These are phyloP conservation scores for Sparassis latifolia DNA, from an alignment of 1,284 basidiomycete species.

Conservation along the genomic window DNA sequence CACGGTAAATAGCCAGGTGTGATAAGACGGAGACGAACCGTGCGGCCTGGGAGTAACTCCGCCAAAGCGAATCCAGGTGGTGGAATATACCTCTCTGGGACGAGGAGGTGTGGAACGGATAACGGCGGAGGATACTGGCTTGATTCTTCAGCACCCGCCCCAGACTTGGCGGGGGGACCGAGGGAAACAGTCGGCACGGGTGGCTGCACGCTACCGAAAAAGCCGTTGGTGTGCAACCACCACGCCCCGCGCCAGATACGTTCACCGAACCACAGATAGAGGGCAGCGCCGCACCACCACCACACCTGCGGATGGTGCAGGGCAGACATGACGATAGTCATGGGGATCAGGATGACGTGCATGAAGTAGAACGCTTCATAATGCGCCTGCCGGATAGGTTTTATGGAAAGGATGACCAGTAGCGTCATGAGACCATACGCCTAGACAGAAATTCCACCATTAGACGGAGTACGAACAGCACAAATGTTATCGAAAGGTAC, in stretches of 20 bases:
- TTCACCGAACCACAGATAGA: constrained; percentile 63
- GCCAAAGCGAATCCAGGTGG: constrained; percentile 71
- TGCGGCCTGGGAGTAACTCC: constrained; percentile 74
- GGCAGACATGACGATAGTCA: constrained; percentile 55
- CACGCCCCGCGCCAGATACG: constrained; percentile 53
- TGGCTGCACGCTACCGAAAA: constrained; percentile 22
- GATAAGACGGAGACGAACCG: constrained; percentile 67
- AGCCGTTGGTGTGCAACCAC: constrained; percentile 63
- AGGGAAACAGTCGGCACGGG: constrained; percentile 5
- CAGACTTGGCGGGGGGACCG: background rate
- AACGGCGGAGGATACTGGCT: background rate
- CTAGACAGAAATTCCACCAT: constrained; percentile 25
- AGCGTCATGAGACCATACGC: constrained; percentile 68
- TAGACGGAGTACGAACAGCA: background rate
- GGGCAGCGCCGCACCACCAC: constrained; percentile 65
- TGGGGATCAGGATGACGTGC: constrained; percentile 62
- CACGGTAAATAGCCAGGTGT: constrained; percentile 58
- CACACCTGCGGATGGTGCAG: constrained; percentile 67
- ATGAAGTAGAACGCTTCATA: constrained; percentile 77
- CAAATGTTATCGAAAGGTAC: constrained; percentile 20
- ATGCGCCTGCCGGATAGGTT: constrained; percentile 55
- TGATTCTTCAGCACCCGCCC: constrained; percentile 1
- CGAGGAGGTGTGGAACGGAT: background rate
- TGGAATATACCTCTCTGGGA: constrained; percentile 32
- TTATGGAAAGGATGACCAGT: constrained; percentile 58